Conservation (phyloP, 2,329 filamentous ascomycete genomes). For the Amauroascus verrucosus region DNA sequence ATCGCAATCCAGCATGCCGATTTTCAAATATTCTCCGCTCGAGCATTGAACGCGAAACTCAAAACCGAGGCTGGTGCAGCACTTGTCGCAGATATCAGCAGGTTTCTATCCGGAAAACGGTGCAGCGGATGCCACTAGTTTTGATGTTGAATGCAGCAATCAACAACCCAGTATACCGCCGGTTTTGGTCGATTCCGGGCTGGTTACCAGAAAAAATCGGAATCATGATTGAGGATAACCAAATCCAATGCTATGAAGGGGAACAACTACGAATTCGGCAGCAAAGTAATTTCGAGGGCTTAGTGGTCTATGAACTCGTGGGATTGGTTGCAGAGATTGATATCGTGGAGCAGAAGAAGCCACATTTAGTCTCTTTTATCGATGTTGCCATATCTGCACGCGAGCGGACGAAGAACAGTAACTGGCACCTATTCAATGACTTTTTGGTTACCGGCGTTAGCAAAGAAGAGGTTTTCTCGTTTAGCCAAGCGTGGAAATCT, state of each 20-base stretch:
- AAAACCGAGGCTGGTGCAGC: slow-evolving; percentile 85
- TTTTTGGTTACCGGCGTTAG: slow-evolving; percentile 77
- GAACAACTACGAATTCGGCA: slow-evolving; percentile 74
- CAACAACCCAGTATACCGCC: slow-evolving; percentile 58
- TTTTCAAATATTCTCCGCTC: slow-evolving; percentile 91
- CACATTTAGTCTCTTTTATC: slow-evolving; percentile 82
- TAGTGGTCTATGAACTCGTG: slow-evolving; percentile 82
- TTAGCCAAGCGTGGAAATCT: slow-evolving; percentile 85
- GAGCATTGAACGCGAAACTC: slow-evolving; percentile 80
- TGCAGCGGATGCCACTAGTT: slow-evolving; percentile 73
- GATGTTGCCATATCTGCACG: slow-evolving; percentile 53
- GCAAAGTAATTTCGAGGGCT: slow-evolving; percentile 66
- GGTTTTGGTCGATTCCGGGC: slow-evolving; percentile 73
- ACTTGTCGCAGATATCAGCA: slow-evolving; percentile 85
- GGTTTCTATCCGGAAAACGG: slow-evolving; percentile 71
- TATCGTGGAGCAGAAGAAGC: slow-evolving; percentile 70
- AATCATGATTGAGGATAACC: slow-evolving; percentile 78
- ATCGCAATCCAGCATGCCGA: slow-evolving; percentile 40
- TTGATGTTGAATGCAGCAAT: slow-evolving; percentile 75
- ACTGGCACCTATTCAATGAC: slow-evolving; percentile 97
- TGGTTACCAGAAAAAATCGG: slow-evolving; percentile 94
- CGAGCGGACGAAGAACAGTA: slow-evolving; percentile 48
- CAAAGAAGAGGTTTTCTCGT: slow-evolving; percentile 73
- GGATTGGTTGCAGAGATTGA: slow-evolving; percentile 87
- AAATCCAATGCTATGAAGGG: slow-evolving; percentile 90